These are phyloP conservation scores for Cystofilobasidium bisporidii DNA, from an alignment of 768 basidiomycete species.

Conservation along the genomic window DNA sequence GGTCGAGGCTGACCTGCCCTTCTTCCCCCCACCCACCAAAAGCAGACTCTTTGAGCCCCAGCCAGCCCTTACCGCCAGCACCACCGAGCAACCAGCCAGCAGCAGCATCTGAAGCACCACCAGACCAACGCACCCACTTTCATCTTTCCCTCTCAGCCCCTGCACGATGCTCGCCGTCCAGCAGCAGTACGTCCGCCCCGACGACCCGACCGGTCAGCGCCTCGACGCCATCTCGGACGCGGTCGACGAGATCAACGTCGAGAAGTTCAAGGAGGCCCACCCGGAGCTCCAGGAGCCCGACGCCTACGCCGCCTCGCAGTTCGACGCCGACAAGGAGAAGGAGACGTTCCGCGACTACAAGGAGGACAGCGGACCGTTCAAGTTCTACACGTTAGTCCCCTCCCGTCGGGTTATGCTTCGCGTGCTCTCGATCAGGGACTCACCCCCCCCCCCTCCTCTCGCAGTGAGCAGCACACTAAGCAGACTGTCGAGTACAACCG, in stretches of 20 bases:
- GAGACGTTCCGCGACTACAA: slow-evolving; percentile 5
- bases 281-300: slow-evolving; percentile 1
- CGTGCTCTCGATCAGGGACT: neutral
- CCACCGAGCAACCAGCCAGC: no score
- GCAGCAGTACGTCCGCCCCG: neutral
- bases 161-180: slow-evolving; percentile 9
- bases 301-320: slow-evolving; percentile 8
- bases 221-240: slow-evolving; percentile 21
- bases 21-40: no score
- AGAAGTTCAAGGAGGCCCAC: neutral
- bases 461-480: slow-evolving; percentile 45
- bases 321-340: slow-evolving; percentile 1
- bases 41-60: no score
- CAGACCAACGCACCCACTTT: no score
- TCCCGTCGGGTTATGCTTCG: neutral
- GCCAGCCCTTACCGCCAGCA: no score
- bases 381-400: slow-evolving; percentile 9
- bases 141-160: no score
- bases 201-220: neutral
- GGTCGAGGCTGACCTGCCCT: no score
- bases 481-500: slow-evolving; percentile 82
- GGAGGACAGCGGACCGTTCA: slow-evolving; percentile 1
- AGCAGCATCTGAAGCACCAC: no score
- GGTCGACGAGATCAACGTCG: slow-evolving; percentile 19
- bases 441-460: neutral